phyloP scores from a whole-genome alignment of 805 yeast species.

The Pichia gijzeniarum region DNA sequence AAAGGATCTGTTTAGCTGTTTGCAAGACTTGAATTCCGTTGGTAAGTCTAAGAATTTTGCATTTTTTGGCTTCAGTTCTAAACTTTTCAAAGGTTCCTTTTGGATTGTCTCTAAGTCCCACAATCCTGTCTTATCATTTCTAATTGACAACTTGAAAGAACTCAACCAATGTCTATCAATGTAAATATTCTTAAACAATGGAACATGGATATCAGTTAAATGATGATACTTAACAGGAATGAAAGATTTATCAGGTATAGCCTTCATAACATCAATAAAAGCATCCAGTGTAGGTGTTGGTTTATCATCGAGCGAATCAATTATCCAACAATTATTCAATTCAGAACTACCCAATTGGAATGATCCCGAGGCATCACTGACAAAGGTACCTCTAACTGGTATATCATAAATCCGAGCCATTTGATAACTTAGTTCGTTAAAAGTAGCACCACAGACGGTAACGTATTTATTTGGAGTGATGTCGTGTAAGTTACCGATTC shows the following conservation, averaged over 20 bases:
- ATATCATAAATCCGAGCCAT: conserved; percentile 79
- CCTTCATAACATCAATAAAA: conserved; percentile 71
- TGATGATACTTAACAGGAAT: conserved; percentile 70
- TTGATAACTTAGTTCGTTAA: conserved; percentile 82
- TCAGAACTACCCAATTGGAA: conserved; percentile 48
- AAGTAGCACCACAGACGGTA: conserved; percentile 80
- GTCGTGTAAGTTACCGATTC: conserved; percentile 68
- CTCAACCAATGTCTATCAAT: conserved; percentile 85
- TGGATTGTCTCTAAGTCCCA: conserved; percentile 50
- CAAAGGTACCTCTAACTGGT: conserved; percentile 79
- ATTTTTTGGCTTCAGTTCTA: conserved; percentile 44
- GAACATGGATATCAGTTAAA: conserved; percentile 73
- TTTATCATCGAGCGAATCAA: conserved; percentile 69
- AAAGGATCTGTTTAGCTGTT: conserved; percentile 57
- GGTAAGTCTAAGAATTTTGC: conserved; percentile 72
- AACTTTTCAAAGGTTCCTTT: conserved; percentile 58
- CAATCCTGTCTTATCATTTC: conserved; percentile 50
- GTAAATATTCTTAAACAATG: conserved; percentile 55
- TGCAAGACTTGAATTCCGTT: conserved; percentile 45
- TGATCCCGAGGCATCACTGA: conserved; percentile 72
- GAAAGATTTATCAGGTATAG: conserved; percentile 68
- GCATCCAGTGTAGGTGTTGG: conserved; percentile 70
- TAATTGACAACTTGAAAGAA: conserved; percentile 57
- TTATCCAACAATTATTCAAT: conserved; percentile 71
- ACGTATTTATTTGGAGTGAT: conserved; percentile 81